Evolutionary conservation across 2,329 filamentous ascomycete genomes (phyloP).

Genomic region (Alternaria panax): DNA sequence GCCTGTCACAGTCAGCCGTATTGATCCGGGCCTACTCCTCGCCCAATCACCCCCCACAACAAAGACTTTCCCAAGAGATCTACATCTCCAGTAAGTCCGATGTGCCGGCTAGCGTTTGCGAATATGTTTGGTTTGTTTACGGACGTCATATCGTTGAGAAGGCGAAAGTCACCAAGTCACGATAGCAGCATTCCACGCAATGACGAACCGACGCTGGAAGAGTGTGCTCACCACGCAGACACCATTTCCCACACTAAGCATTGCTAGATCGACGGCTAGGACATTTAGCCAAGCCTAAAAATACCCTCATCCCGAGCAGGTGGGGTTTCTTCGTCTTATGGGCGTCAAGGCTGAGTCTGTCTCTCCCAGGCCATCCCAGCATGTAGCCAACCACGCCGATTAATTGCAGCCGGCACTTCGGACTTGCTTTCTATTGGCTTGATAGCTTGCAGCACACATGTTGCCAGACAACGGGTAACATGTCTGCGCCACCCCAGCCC

Average conservation of each 20-base stretch:
- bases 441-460: conserved; percentile 27
- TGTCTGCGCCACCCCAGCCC: conserved; percentile 31
- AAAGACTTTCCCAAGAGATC: background rate
- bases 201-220: background rate
- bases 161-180: background rate
- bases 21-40: background rate
- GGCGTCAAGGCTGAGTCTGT: conserved; percentile 32
- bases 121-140: background rate
- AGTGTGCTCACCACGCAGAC: background rate
- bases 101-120: background rate
- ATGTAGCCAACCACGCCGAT: conserved; percentile 28
- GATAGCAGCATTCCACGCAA: background rate
- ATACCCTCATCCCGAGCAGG: conserved; percentile 23
- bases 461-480: conserved; percentile 23
- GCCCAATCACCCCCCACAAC: conserved; percentile 4
- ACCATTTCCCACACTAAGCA: conserved; percentile 8
- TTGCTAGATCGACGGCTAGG: conserved; percentile 14
- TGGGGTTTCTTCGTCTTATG: conserved; percentile 23
- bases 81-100: background rate
- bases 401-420: conserved; percentile 25
- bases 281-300: conserved; percentile 19
- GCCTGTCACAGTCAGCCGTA: conserved; percentile 5
- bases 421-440: conserved; percentile 29
- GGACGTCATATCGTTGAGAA: background rate
- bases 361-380: conserved; percentile 18